A percentile compares a stretch with the other conserved stretches of the same genome.
Conservation (phyloP, 2,329 filamentous ascomycete species). For the Aureobasidium sp. region DNA sequence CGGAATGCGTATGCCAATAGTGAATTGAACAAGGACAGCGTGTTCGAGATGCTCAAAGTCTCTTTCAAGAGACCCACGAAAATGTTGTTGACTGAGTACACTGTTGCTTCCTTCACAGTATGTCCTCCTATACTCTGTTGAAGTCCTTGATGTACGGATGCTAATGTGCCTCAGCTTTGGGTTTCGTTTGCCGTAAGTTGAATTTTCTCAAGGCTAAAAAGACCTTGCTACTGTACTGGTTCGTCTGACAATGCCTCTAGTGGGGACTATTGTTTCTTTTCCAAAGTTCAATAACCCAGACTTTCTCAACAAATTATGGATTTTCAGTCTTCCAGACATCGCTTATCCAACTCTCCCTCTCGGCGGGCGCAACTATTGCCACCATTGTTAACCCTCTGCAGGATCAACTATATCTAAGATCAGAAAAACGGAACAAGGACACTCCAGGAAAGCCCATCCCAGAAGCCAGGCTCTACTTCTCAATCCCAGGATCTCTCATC, state of each 20-base stretch:
- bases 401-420: slow-evolving; percentile 34
- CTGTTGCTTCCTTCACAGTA: slow-evolving; percentile 29
- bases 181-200: slow-evolving; percentile 35
- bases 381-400: slow-evolving; percentile 31
- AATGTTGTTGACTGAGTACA: slow-evolving; percentile 24
- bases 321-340: slow-evolving; percentile 34
- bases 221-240: no score
- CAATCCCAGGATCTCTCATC: slow-evolving; percentile 35
- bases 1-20: slow-evolving; percentile 22
- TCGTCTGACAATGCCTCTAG: slow-evolving; percentile 18
- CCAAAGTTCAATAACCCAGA: slow-evolving; percentile 37
- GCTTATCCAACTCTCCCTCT: slow-evolving; percentile 35
- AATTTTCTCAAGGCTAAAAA: slow-evolving; percentile 20
- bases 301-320: slow-evolving; percentile 31
- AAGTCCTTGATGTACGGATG: slow-evolving; percentile 36
- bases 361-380: slow-evolving; percentile 37
- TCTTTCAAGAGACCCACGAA: slow-evolving; percentile 26
- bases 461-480: slow-evolving; percentile 36
- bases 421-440: slow-evolving; percentile 26
- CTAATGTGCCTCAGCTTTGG: slow-evolving; percentile 25
- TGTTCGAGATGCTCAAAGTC: slow-evolving; percentile 22
- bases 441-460: slow-evolving; percentile 28
- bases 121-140: slow-evolving; percentile 20
- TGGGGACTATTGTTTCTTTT: slow-evolving; percentile 40
- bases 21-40: slow-evolving; percentile 21